Evolutionary conservation across 208 protist genomes (phyloP), one percentile per base, ranked within the genome.

Genomic region (Trypanosoma cruzi): DNA sequence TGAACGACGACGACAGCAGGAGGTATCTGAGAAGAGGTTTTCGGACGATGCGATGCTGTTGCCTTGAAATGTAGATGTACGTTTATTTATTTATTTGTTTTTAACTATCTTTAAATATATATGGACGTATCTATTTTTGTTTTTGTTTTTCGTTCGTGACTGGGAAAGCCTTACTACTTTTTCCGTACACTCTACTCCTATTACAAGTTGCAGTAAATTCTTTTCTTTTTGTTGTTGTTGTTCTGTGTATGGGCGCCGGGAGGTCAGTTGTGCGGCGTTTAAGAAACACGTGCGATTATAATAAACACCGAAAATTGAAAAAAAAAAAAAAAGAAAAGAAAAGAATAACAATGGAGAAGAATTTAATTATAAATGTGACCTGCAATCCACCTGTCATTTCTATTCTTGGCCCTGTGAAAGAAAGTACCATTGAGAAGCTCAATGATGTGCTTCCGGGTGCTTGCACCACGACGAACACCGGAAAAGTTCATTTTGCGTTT

Each of bases 341-440:
- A 8, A 49, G 28, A 13, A 37, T 52, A 46, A 46, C 14, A 40
- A 73, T 73, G 67, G 89, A 89, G n/a, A 90, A 90, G 77, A 95
- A 92, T 60, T 75, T 97, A 13, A 91, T 97, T 31, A 88, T 96
- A 29, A 95, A 94, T 75, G 71, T 97, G 52, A 97, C 90, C 52
- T 91, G 89, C 78, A 97, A 97, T 77, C 92, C 92, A 13, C 92
- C 92, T n/a, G 68, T 82, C 20, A 85, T 97, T 53, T 85, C 84
- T 53, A 88, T 97, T 68, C 82, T 93, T 62, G 92, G 92, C 20
- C 90, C 89, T 48, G 73, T 97, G 57, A 96, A 93, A 80, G 89
- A 97, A 67, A 93, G 81, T 75, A 97, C 92, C 1, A 86, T 97
- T 57, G 87, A 95, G 20, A 88, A 81, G 26, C 85, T 97, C 29